phyloP scores from a whole-genome alignment of 495 filamentous ascomycete species.

The Pseudevernia furfuracea region DNA sequence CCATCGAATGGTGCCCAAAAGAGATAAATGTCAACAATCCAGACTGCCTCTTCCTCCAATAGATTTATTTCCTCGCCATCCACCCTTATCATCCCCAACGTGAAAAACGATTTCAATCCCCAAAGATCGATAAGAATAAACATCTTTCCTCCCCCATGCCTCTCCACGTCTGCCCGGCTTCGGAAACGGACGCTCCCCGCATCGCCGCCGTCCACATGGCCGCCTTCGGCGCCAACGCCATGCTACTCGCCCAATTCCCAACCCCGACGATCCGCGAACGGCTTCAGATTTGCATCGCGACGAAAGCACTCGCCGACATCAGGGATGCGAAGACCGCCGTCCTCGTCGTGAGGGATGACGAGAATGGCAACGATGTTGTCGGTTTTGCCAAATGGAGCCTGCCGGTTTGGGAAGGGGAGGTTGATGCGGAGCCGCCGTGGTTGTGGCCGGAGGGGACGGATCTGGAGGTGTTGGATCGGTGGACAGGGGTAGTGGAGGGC shows the following conservation, averaged over 20 bases:
- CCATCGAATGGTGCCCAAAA: neutral
- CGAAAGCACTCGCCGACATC: constrained; percentile 27
- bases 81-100: neutral
- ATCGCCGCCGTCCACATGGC: constrained; percentile 38
- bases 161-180: neutral
- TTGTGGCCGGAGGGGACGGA: constrained; percentile 32
- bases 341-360: constrained; percentile 32
- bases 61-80: neutral
- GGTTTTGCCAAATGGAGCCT: constrained; percentile 39
- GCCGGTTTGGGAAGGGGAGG: constrained; percentile 19
- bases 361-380: constrained; percentile 1
- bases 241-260: constrained; percentile 40
- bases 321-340: constrained; percentile 27
- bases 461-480: constrained; percentile 31
- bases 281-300: constrained; percentile 26
- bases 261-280: constrained; percentile 26
- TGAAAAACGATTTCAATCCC: too few species aligned
- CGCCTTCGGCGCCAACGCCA: constrained; percentile 37
- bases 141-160: neutral
- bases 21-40: neutral
- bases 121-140: too few species aligned
- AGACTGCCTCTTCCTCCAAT: neutral
- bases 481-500: constrained; percentile 29
- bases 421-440: constrained; percentile 16
- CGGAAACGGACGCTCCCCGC: constrained; percentile 29